phyloP scores from a whole-genome alignment of 257 asterid genomes.

The Rehmannia glutinosa region DNA sequence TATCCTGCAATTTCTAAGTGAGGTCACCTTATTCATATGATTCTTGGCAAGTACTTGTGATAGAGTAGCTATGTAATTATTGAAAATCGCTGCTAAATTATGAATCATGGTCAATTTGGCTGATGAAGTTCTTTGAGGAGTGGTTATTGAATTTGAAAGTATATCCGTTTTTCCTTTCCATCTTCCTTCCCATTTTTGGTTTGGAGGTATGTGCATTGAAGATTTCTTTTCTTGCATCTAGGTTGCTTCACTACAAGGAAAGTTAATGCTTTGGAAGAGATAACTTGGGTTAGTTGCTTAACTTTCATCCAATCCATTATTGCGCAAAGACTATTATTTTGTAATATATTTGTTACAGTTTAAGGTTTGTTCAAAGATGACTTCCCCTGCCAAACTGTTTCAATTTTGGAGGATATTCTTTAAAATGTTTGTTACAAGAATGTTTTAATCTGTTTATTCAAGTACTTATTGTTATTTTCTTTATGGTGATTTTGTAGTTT shows the following conservation, averaged over 20 bases:
- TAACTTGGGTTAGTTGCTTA: slow-evolving; percentile 52
- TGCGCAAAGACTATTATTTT: not conserved
- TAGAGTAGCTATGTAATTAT: not conserved
- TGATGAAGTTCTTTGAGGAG: not conserved
- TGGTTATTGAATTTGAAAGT: not conserved
- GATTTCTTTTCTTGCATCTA: slow-evolving; percentile 33
- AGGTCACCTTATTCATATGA: not conserved
- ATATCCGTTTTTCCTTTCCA: too few relatives aligned
- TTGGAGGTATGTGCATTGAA: not conserved
- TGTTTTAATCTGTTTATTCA: too few relatives aligned
- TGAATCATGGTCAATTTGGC: not conserved
- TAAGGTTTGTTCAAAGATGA: too few relatives aligned
- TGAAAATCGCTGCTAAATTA: not conserved
- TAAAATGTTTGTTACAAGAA: too few relatives aligned
- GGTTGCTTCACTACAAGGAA: slow-evolving; percentile 59
- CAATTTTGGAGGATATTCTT: too few relatives aligned
- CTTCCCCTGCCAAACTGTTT: too few relatives aligned
- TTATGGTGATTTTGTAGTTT: too few relatives aligned
- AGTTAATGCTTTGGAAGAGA: slow-evolving; percentile 54
- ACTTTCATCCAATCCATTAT: not conserved
- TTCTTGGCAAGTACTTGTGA: not conserved
- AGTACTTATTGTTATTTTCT: too few relatives aligned
- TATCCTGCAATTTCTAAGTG: not conserved
- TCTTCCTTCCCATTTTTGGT: too few relatives aligned
- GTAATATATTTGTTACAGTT: not conserved